These are phyloP conservation scores for Skeletonema potamos DNA, from an alignment of 108 stramenopile genomes.

Conservation along the genomic window DNA sequence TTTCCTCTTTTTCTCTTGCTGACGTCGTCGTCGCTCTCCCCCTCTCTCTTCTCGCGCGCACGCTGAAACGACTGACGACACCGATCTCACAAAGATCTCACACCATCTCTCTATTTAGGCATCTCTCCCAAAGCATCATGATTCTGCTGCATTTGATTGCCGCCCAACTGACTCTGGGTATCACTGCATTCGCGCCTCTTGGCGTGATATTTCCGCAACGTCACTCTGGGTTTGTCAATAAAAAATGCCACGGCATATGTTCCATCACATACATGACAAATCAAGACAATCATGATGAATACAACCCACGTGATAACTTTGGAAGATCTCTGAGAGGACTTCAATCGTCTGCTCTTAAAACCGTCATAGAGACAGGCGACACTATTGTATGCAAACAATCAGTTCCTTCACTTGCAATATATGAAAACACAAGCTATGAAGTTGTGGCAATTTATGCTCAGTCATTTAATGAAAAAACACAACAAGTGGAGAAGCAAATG, in stretches of 20 bases:
- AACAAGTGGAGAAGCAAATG: constrained; percentile 36
- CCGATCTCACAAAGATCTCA: no score
- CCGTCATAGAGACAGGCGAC: constrained; percentile 39
- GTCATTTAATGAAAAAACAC: constrained; percentile 46
- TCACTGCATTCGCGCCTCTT: background rate
- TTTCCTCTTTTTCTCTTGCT: no score
- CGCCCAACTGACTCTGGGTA: background rate
- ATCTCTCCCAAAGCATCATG: no score
- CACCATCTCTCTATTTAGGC: no score
- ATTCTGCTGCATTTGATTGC: background rate
- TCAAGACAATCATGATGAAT: constrained; percentile 9
- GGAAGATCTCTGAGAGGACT: constrained; percentile 21
- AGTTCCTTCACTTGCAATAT: constrained; percentile 44
- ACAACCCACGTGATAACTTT: constrained; percentile 25
- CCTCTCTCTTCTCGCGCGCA: no score
- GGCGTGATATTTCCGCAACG: no score
- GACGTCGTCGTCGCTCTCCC: no score
- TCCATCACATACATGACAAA: background rate
- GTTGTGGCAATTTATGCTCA: constrained; percentile 54
- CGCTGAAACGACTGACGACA: no score
- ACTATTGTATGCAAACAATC: constrained; percentile 51
- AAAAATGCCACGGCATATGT: background rate
- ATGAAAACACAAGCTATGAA: constrained; percentile 50
- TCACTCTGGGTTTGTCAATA: background rate
- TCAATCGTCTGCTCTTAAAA: constrained; percentile 37